A percentile compares a stretch with the other conserved stretches of the same genome.
These are phyloP conservation scores for Penicillium olsonii DNA, from an alignment of 2,329 filamentous ascomycete genomes.

Conservation along the genomic window DNA sequence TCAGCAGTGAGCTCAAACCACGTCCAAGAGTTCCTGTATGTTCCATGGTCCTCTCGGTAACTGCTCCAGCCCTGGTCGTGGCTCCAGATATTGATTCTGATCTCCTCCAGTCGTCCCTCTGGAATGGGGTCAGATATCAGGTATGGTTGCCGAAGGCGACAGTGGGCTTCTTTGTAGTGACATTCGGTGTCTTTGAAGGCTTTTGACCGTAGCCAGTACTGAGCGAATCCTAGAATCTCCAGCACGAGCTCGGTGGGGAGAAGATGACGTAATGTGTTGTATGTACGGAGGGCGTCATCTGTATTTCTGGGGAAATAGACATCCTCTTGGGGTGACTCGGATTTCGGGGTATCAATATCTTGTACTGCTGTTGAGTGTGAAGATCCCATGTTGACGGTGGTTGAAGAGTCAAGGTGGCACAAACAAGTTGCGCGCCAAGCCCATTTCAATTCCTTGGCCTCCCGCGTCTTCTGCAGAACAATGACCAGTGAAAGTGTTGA, in stretches of 20 bases:
- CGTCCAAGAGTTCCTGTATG: conserved; percentile 8
- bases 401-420: neutral
- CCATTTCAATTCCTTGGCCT: too few species aligned
- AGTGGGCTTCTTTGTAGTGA: neutral
- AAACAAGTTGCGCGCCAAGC: neutral
- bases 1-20: conserved; percentile 13
- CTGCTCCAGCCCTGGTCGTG: conserved; percentile 13
- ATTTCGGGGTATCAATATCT: neutral
- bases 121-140: conserved; percentile 6
- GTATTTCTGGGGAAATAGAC: conserved; percentile 5
- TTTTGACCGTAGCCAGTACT: conserved; percentile 9
- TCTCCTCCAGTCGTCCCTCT: conserved; percentile 4
- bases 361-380: neutral
- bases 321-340: neutral
- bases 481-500: too few species aligned
- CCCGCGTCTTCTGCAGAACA: neutral
- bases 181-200: neutral
- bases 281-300: conserved; percentile 1
- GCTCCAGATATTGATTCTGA: conserved; percentile 11
- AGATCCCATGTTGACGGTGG: neutral
- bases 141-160: conserved; percentile 4
- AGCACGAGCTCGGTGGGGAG: conserved; percentile 11
- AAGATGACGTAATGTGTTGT: conserved; percentile 7
- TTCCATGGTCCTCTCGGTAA: conserved; percentile 1
- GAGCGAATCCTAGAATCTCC: conserved; percentile 5